Percentiles rank a stretch among this genome's conserved stretches.
These are phyloP conservation scores for Vanilla planifolia DNA, from an alignment of 106 monocot genomes.

Conservation along the genomic window DNA sequence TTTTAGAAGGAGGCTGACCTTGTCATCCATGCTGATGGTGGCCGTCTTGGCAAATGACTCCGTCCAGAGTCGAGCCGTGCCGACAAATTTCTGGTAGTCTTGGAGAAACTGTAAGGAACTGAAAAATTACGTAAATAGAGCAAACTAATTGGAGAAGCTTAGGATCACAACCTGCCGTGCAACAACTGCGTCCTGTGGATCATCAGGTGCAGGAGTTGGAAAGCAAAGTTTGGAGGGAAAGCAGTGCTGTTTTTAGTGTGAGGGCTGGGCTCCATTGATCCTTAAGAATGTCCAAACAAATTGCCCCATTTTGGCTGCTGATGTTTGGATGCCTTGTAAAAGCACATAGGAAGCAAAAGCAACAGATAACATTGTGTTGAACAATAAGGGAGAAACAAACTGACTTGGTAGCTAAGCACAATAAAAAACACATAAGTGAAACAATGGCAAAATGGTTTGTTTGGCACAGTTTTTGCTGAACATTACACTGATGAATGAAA, in stretches of 20 bases:
- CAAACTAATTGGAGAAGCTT: too few relatives aligned
- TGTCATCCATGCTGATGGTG: constrained; percentile 68
- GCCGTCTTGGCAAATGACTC: constrained; percentile 80
- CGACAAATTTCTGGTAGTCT: constrained; percentile 51
- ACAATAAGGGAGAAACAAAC: too few relatives aligned
- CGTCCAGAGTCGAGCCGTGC: constrained; percentile 91
- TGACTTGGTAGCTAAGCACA: too few relatives aligned
- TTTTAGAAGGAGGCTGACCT: too few relatives aligned
- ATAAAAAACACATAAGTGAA: too few relatives aligned
- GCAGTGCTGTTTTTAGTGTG: constrained; percentile 83
- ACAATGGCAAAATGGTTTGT: too few relatives aligned
- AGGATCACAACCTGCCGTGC: constrained; percentile 67
- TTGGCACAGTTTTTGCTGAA: too few relatives aligned
- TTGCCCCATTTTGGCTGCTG: constrained; percentile 98
- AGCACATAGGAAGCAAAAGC: too few relatives aligned
- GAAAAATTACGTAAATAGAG: neutral
- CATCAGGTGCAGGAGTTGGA: constrained; percentile 87
- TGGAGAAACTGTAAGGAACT: constrained; percentile 55
- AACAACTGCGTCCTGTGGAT: constrained; percentile 97
- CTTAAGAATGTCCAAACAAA: constrained; percentile 93
- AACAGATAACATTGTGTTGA: too few relatives aligned
- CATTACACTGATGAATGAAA: too few relatives aligned
- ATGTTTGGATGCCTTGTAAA: constrained; percentile 98
- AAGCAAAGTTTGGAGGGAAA: constrained; percentile 86
- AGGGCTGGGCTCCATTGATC: constrained; percentile 98